Base-by-base conservation (phyloP, 345 rosid species). In the Excoecaria agallocha region DNA sequence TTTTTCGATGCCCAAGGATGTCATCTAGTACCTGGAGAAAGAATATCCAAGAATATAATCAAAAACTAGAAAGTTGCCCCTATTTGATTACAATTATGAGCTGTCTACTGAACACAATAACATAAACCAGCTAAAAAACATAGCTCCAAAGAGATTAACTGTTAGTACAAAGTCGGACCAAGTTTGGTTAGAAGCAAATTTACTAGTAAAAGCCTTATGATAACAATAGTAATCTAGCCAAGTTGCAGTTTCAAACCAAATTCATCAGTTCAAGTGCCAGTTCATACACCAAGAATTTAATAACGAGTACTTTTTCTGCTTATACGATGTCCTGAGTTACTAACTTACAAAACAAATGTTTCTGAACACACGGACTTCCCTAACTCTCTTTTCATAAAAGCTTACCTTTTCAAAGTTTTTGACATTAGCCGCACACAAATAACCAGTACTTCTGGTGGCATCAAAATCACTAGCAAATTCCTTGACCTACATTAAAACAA, bases 371-470 rank as follows among this genome's bases (percentile, higher is more conserved):
- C 12, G 7, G 6, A 38, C 70, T 25, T 45, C 24, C 17, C 69
- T 8, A 30, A 0, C 8, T 11, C 22, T 45, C 50, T 54, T 20
- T n/a, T 0, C 16, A 17, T 4, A 19, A 12, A 62, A 24, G 49
- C 85, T 81, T 89, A 89, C 98, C 73, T 89, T 90, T 77, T 93
- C 94, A 13, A 95, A 95, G 79, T 87, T 93, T 49, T 87, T 76
- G 60, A 90, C 87, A 37, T 89, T 94, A 72, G 96, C 94, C n/a
- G 93, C 95, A 85, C 98, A 94, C 54, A 94, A 86, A 76, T 86
- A 88, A 62, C 98, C 98, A 6, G 91, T 87, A 82, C 97, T 95
- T 80, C 98, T 87, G 49, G 89, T 83, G 16, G 96, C 99, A 74
- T 91, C 98, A 83, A 91, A 95, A 74, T 88, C 90, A 81, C 91